A percentile compares a stretch with the other conserved stretches of the same genome.
These are phyloP conservation scores for Wickerhamomyces bovis DNA, from an alignment of 805 yeast species.

Conservation along the genomic window DNA sequence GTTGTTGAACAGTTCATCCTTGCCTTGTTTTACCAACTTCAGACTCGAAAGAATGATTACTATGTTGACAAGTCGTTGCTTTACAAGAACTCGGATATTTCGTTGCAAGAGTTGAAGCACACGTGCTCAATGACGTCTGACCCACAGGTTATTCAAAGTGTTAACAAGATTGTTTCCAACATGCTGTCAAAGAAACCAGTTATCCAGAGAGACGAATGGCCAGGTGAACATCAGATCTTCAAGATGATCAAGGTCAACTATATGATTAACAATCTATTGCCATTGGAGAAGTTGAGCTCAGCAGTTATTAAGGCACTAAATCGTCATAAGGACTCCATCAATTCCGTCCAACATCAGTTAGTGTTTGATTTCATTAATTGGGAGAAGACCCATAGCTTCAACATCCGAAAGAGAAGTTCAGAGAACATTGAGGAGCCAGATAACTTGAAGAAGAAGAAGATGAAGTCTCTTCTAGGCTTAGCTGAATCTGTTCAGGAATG, in stretches of 20 bases:
- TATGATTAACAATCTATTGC: neutral
- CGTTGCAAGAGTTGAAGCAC: neutral
- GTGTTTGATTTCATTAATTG: neutral
- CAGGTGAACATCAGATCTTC: slow-evolving; percentile 1
- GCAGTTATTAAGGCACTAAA: neutral
- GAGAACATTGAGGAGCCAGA: neutral
- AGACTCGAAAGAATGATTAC: neutral
- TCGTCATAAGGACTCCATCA: neutral
- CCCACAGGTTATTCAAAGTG: neutral
- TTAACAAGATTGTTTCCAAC: neutral
- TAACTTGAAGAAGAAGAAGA: neutral
- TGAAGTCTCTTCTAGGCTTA: too few species aligned
- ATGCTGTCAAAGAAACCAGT: neutral
- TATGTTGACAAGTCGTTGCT: slow-evolving; percentile 6
- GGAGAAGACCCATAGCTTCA: neutral
- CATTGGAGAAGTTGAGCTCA: neutral
- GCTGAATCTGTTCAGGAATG: too few species aligned
- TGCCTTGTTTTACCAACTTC: neutral
- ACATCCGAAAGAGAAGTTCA: neutral
- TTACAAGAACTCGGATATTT: neutral
- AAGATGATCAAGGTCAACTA: neutral
- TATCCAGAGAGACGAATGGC: slow-evolving; percentile 3
- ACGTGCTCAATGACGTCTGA: neutral
- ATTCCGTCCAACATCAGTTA: neutral
- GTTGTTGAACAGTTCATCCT: neutral